Evolutionary conservation across 805 yeast genomes (phyloP).

Genomic region (Saturnispora kantuleensis): DNA sequence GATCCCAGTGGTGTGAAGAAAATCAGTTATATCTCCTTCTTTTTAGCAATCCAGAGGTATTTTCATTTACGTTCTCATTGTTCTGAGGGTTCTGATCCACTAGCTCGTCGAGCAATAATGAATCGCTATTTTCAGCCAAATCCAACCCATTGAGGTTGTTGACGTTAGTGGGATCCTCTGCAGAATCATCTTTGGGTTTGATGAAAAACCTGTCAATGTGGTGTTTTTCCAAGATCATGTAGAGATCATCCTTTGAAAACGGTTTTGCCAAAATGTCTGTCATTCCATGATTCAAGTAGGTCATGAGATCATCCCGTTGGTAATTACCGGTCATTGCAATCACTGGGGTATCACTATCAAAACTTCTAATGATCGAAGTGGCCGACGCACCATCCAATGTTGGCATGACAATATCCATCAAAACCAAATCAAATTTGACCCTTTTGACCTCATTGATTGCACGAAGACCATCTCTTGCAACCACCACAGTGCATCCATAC

Average conservation of each 20-base stretch:
- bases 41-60: neutral
- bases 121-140: neutral
- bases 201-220: constrained; percentile 34
- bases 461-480: constrained; percentile 84
- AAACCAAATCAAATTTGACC: constrained; percentile 61
- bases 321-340: constrained; percentile 92
- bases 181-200: constrained; percentile 12
- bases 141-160: neutral
- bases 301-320: constrained; percentile 69
- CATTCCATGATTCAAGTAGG: constrained; percentile 81
- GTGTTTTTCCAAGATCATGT: constrained; percentile 67
- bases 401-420: constrained; percentile 89
- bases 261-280: constrained; percentile 91
- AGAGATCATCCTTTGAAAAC: constrained; percentile 78
- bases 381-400: constrained; percentile 85
- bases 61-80: neutral
- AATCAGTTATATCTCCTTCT: constrained; percentile 2
- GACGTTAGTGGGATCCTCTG: neutral
- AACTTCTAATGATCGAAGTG: constrained; percentile 75
- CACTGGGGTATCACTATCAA: constrained; percentile 79
- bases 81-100: neutral
- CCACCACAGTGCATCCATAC: constrained; percentile 88
- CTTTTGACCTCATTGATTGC: constrained; percentile 73
- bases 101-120: neutral
- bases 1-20: no score